Base-by-base conservation (phyloP, 441 rosid species). In the Adansonia grandidieri region DNA sequence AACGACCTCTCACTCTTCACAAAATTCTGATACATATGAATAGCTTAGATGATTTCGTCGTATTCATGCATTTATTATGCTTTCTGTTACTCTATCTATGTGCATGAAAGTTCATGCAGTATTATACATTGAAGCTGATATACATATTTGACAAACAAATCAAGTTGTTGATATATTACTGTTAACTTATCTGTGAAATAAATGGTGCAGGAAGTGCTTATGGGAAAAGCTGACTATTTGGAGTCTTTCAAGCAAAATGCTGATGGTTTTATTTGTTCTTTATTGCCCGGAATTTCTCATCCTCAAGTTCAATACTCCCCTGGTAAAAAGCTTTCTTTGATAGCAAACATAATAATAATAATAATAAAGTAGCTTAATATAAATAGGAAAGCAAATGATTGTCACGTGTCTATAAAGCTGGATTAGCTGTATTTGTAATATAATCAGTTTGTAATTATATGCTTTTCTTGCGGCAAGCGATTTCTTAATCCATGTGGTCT, bases 221-320 rank as follows among this genome's bases (percentile, higher is more conserved):
- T 89, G 99, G 99, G 99, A 72, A 93, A 80, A 88, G 98, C 98
- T 80, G 90, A 83, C 69, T 95, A 90, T 82, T 95, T 95, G 79
- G 77, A 84, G 80, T 87, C 92, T 61, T 95, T 95, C 93, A 91
- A 88, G 90, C 92, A 87, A 74, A 93, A 95, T 78, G 98, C 98
- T 24, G 98, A 95, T 74, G 91, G 66, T 15, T 95, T 95, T 84
- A 95, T 95, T 80, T 95, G 98, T 82, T 92, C 98, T 79, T 11
- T 93, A 79, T 80, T 95, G 83, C 98, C 98, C 77, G 98, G 97
- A 78, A 85, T 95, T 74, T 87, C 98, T 71, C 96, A 87, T 83
- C 88, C 97, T 42, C 96, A 95, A 88, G 92, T 95, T 72, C 98
- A 91, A 80, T 95, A 95, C 85, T 95, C 98, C 78, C 98, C 96